Conservation (phyloP, 2,329 filamentous ascomycete genomes). For the Torrubiellomyces zombiae region DNA sequence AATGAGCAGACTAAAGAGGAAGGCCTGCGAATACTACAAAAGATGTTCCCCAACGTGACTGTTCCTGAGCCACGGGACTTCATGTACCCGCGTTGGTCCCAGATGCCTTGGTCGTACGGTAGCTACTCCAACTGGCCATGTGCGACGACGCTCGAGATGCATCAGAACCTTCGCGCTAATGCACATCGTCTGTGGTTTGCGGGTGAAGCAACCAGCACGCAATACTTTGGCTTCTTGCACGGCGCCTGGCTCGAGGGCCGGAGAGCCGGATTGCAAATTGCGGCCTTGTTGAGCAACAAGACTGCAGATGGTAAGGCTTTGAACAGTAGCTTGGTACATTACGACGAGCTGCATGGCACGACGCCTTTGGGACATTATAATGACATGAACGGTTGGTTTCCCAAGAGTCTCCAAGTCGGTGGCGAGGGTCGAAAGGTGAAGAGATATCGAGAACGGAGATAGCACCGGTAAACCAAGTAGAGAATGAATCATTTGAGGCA, state of each 20-base stretch:
- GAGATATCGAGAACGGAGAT: background rate
- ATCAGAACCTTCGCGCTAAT: conserved; percentile 53
- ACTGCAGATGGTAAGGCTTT: conserved; percentile 6
- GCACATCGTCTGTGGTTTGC: conserved; percentile 45
- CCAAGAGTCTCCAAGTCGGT: conserved; percentile 14
- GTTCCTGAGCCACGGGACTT: conserved; percentile 45
- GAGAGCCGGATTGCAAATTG: conserved; percentile 27
- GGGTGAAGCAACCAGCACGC: conserved; percentile 43
- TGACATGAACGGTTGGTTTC: conserved; percentile 19
- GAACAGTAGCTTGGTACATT: too few relatives aligned
- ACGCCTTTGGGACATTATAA: conserved; percentile 16
- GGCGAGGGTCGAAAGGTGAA: background rate
- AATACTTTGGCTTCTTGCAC: conserved; percentile 51
- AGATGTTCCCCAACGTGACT: conserved; percentile 41
- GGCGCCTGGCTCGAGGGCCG: conserved; percentile 42
- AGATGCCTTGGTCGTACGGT: conserved; percentile 29
- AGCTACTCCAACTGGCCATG: conserved; percentile 54
- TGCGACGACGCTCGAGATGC: conserved; percentile 44
- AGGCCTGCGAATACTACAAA: conserved; percentile 36
- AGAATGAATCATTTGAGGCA: too few relatives aligned
- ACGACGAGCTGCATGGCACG: conserved; percentile 13
- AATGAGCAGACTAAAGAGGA: conserved; percentile 40
- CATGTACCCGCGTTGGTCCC: conserved; percentile 32
- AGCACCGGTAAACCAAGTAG: too few relatives aligned
- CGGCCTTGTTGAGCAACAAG: conserved; percentile 9